phyloP scores from a whole-genome alignment of 2,329 filamentous ascomycete genomes.

The Purpureocillium takamizusanense region DNA sequence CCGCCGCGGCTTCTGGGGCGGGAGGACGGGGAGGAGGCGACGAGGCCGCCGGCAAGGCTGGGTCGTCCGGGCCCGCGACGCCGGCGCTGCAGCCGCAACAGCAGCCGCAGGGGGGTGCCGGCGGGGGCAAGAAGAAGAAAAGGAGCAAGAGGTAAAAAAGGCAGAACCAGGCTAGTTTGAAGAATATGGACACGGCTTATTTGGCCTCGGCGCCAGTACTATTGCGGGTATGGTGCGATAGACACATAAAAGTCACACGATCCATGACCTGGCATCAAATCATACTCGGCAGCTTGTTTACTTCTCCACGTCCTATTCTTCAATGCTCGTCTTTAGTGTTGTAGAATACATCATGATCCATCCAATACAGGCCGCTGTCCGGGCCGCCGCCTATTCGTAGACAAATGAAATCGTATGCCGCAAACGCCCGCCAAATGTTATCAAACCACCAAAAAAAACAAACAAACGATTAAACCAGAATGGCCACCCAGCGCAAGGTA shows the following conservation, averaged over 20 bases:
- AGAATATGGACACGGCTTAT: background rate
- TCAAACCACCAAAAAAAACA: too few relatives aligned
- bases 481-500: background rate
- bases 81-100: conserved; percentile 17
- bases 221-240: too few relatives aligned
- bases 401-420: conserved; percentile 3
- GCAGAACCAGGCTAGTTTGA: background rate
- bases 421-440: background rate
- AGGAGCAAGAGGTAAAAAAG: conserved; percentile 57
- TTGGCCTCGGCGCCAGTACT: too few relatives aligned
- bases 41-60: conserved; percentile 24
- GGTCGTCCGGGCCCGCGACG: conserved; percentile 15
- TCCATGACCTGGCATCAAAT: background rate
- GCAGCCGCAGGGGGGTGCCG: conserved; percentile 10
- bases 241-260: background rate
- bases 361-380: conserved; percentile 5
- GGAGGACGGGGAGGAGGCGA: too few relatives aligned
- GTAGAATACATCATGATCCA: conserved; percentile 11
- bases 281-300: too few relatives aligned
- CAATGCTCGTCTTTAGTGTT: background rate
- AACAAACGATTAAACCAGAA: background rate
- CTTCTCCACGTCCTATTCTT: background rate
- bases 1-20: conserved; percentile 9
- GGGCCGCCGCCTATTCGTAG: conserved; percentile 1
- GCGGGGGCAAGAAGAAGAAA: conserved; percentile 57